Evolutionary conservation across 768 basidiomycete genomes (phyloP).

Genomic region (Tricholoma terreum): DNA sequence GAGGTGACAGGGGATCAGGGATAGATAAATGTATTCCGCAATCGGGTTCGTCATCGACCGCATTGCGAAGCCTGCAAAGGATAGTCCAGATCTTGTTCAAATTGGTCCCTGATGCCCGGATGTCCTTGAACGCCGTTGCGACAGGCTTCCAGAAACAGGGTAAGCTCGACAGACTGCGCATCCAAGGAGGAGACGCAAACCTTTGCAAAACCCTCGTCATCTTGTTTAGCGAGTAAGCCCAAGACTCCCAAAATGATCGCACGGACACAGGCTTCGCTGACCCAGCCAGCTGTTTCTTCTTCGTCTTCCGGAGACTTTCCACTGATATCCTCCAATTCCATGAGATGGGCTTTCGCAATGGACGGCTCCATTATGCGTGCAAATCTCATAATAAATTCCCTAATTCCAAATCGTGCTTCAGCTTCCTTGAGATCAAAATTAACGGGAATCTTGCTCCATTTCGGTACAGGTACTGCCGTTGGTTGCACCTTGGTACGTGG

Average conservation of each 20-base stretch:
- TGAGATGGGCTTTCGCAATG: constrained; percentile 44
- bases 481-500: constrained; percentile 28
- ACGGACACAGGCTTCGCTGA: constrained; percentile 62
- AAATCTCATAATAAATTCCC: constrained; percentile 74
- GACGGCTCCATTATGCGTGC: constrained; percentile 43
- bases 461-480: constrained; percentile 42
- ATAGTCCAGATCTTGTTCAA: constrained; percentile 62
- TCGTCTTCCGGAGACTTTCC: constrained; percentile 32
- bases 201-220: constrained; percentile 34
- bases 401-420: constrained; percentile 63
- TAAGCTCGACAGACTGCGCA: not conserved
- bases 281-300: constrained; percentile 50
- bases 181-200: constrained; percentile 20
- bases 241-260: constrained; percentile 63
- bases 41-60: constrained; percentile 13
- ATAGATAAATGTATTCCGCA: constrained; percentile 24
- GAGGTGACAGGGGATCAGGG: constrained; percentile 60
- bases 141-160: constrained; percentile 30
- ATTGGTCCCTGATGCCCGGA: constrained; percentile 52
- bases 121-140: constrained; percentile 45
- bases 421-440: constrained; percentile 43
- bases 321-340: constrained; percentile 61
- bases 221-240: constrained; percentile 46
- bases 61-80: constrained; percentile 46
- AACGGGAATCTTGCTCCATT: constrained; percentile 52